Evolutionary conservation across 1,284 basidiomycete species (phyloP).

Genomic region (Microbotryum saponariae): DNA sequence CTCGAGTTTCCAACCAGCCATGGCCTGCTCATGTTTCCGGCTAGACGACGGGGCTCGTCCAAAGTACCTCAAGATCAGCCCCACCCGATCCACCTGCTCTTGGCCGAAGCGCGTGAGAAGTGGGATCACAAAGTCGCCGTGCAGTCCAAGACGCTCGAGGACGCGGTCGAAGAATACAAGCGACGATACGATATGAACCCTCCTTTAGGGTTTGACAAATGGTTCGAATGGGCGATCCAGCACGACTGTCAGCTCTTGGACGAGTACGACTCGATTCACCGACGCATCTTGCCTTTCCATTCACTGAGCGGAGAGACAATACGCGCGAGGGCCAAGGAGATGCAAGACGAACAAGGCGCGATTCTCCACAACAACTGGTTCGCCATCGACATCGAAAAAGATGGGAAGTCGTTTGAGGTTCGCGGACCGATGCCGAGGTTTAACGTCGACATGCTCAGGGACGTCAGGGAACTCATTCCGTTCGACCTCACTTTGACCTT

Average conservation of each 20-base stretch:
- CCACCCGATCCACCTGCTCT: conserved; percentile 11
- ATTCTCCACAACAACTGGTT: background rate
- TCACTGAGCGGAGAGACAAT: conserved; percentile 11
- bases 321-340: background rate
- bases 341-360: background rate
- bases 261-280: conserved; percentile 29
- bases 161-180: conserved; percentile 26
- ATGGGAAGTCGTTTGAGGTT: background rate
- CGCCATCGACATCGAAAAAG: background rate
- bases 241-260: conserved; percentile 22
- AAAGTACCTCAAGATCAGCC: background rate
- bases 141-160: conserved; percentile 10
- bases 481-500: conserved; percentile 27
- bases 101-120: background rate
- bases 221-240: conserved; percentile 20
- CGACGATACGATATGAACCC: conserved; percentile 19
- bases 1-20: too few species aligned
- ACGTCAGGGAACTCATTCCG: conserved; percentile 6
- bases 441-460: conserved; percentile 6
- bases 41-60: too few species aligned
- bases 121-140: conserved; percentile 5
- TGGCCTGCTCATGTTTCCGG: too few species aligned
- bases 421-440: background rate
- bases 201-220: conserved; percentile 26
- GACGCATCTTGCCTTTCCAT: conserved; percentile 19